A percentile compares a stretch with the other conserved stretches of the same genome.
phyloP scores from a whole-genome alignment of 306 rosid species.

The Pyrus betulifolia region DNA sequence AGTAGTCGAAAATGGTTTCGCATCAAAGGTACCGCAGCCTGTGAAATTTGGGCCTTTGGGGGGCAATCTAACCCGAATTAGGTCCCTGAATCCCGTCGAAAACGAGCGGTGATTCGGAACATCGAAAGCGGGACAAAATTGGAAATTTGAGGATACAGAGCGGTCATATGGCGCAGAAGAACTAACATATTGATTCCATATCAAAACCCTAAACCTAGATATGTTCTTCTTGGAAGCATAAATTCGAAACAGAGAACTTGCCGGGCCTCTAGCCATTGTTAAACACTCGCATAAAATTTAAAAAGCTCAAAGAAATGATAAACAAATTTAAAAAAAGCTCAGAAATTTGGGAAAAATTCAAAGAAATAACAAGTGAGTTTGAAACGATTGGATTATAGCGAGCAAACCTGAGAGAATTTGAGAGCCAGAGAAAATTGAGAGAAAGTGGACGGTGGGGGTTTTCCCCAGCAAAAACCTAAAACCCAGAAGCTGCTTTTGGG shows the following conservation, averaged over 20 bases:
- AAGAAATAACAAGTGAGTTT: neutral
- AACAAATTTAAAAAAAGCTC: neutral
- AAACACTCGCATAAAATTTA: neutral
- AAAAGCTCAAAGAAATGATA: neutral
- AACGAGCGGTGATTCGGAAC: slow-evolving; percentile 16
- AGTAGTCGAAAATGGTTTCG: slow-evolving; percentile 34
- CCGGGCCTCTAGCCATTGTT: slow-evolving; percentile 58
- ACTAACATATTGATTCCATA: slow-evolving; percentile 20
- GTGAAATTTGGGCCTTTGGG: slow-evolving; percentile 19
- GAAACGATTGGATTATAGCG: neutral
- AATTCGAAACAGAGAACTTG: slow-evolving; percentile 33
- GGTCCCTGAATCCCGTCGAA: slow-evolving; percentile 22
- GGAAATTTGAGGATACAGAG: slow-evolving; percentile 7
- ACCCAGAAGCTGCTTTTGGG: neutral
- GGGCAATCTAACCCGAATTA: neutral
- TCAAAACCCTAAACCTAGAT: slow-evolving; percentile 28
- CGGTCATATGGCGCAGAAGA: slow-evolving; percentile 12
- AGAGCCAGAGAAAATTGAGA: slow-evolving; percentile 22
- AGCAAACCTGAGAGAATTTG: slow-evolving; percentile 11
- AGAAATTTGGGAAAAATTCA: neutral
- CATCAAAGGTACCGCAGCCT: slow-evolving; percentile 3
- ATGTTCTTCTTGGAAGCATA: slow-evolving; percentile 35
- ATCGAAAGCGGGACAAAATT: slow-evolving; percentile 6
- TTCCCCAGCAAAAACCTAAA: neutral
- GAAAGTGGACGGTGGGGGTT: slow-evolving; percentile 12